These are phyloP conservation scores for Pelargonium myrrhifolium DNA, from an alignment of 441 rosid species.

Conservation along the genomic window DNA sequence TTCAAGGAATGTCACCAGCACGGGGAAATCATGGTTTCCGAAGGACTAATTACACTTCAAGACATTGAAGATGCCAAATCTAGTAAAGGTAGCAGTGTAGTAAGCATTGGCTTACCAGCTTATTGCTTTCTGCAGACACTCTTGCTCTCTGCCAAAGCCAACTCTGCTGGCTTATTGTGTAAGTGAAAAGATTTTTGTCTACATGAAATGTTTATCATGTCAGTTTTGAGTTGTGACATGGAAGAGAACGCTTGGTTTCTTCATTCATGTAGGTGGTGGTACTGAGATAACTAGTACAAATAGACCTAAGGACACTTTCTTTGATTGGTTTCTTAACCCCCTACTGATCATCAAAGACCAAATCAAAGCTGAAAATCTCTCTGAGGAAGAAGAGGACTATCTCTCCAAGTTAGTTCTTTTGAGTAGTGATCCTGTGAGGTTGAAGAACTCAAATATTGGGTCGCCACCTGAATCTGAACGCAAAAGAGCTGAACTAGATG, in stretches of 20 bases:
- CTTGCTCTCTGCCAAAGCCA: conserved; percentile 12
- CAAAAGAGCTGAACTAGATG: conserved; percentile 72
- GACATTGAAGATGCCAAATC: conserved; percentile 22
- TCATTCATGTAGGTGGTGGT: not conserved
- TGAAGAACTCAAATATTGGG: conserved; percentile 44
- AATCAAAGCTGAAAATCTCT: conserved; percentile 20
- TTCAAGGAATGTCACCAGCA: conserved; percentile 18
- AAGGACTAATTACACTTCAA: conserved; percentile 18
- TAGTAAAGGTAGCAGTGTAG: conserved; percentile 13
- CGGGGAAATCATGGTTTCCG: conserved; percentile 17
- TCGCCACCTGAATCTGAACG: conserved; percentile 57
- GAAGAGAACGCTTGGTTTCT: not conserved
- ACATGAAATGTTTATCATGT: not conserved
- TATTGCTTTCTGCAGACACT: conserved; percentile 19
- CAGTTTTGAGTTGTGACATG: not conserved
- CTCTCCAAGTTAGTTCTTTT: conserved; percentile 62
- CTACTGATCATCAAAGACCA: conserved; percentile 45
- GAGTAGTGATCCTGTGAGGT: conserved; percentile 48
- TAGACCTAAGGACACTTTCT: conserved; percentile 23
- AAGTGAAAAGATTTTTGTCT: not conserved
- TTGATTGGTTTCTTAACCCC: conserved; percentile 73
- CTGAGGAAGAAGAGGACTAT: conserved; percentile 62
- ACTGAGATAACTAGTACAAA: conserved; percentile 15
- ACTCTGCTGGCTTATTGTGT: not conserved
- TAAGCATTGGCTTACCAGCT: conserved; percentile 14